Evolutionary conservation across 2,329 filamentous ascomycete genomes (phyloP).

Genomic region (Elsinoe batatas): DNA sequence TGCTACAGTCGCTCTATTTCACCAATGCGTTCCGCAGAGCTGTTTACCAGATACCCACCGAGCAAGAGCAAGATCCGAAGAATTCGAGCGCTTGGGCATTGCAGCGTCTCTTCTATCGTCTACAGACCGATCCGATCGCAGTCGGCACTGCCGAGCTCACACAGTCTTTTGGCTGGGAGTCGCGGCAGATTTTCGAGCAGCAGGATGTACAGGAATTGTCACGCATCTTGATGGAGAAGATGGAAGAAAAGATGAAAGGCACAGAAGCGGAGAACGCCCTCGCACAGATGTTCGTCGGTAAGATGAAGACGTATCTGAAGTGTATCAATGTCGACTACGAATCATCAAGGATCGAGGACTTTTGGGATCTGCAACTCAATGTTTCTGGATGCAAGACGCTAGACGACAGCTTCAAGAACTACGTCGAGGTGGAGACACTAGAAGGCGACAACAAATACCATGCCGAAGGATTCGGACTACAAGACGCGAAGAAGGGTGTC

Average conservation of each 20-base stretch:
- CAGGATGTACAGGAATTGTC: conserved; percentile 97
- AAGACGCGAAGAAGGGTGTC: conserved; percentile 95
- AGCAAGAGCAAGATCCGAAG: conserved; percentile 65
- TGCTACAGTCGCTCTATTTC: conserved; percentile 38
- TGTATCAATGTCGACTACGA: conserved; percentile 99
- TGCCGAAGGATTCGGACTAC: conserved; percentile 80
- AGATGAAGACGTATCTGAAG: conserved; percentile 97
- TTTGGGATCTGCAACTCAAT: conserved; percentile 98
- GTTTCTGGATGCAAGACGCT: conserved; percentile 89
- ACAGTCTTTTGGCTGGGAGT: conserved; percentile 96
- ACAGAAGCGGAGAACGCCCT: conserved; percentile 84
- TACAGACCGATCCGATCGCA: conserved; percentile 75
- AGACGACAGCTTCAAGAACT: conserved; percentile 90
- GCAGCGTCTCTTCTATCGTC: conserved; percentile 86
- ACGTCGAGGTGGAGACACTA: conserved; percentile 91
- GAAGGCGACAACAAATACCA: conserved; percentile 98
- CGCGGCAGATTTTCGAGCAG: conserved; percentile 94
- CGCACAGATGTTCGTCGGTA: conserved; percentile 86
- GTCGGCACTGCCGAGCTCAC: conserved; percentile 90
- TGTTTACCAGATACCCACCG: conserved; percentile 93
- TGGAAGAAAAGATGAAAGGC: conserved; percentile 97
- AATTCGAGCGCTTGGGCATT: conserved; percentile 84
- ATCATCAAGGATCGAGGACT: conserved; percentile 89
- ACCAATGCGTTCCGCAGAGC: conserved; percentile 90
- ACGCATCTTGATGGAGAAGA: conserved; percentile 89